phyloP scores from a whole-genome alignment of 2,329 filamentous ascomycete genomes.

The Fusarium xylarioides region DNA sequence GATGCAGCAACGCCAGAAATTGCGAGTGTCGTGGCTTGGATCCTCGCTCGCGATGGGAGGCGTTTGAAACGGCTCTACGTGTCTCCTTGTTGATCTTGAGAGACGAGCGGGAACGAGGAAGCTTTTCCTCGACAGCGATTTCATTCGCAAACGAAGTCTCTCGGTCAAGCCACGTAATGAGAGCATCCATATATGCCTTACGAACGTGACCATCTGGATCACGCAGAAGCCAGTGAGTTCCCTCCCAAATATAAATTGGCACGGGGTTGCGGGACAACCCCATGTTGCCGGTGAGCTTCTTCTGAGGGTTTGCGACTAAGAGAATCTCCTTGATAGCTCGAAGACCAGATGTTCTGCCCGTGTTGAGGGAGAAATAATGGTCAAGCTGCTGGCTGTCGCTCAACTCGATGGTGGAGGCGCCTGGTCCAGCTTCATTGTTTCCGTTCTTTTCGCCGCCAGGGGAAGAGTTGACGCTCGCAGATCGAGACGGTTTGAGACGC shows the following conservation, averaged over 20 bases:
- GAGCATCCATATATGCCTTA: constrained; percentile 83
- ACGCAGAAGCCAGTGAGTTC: constrained; percentile 91
- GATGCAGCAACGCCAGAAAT: constrained; percentile 83
- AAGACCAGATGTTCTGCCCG: constrained; percentile 72
- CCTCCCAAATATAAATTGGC: constrained; percentile 88
- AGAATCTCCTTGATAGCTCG: constrained; percentile 85
- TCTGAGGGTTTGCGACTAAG: constrained; percentile 77
- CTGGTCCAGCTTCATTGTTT: constrained; percentile 46
- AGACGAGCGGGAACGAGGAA: constrained; percentile 56
- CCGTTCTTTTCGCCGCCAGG: constrained; percentile 58
- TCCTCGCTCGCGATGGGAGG: constrained; percentile 68
- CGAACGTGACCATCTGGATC: constrained; percentile 82
- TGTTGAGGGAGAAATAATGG: constrained; percentile 61
- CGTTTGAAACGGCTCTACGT: constrained; percentile 74
- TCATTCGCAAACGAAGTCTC: constrained; percentile 77
- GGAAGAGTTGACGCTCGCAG: constrained; percentile 55
- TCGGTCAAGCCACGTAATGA: constrained; percentile 85
- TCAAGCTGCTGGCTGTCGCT: constrained; percentile 59
- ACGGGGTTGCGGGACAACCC: constrained; percentile 78
- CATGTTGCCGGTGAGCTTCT: constrained; percentile 65
- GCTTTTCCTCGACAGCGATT: constrained; percentile 65
- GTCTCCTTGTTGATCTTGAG: constrained; percentile 54
- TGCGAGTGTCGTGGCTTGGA: constrained; percentile 64
- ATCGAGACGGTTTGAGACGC: constrained; percentile 74
- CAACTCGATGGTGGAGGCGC: constrained; percentile 50